A percentile compares a stretch with the other conserved stretches of the same genome.
Evolutionary conservation across 2,329 filamentous ascomycete species (phyloP).

Genomic region (Cladophialophora psammophila): DNA sequence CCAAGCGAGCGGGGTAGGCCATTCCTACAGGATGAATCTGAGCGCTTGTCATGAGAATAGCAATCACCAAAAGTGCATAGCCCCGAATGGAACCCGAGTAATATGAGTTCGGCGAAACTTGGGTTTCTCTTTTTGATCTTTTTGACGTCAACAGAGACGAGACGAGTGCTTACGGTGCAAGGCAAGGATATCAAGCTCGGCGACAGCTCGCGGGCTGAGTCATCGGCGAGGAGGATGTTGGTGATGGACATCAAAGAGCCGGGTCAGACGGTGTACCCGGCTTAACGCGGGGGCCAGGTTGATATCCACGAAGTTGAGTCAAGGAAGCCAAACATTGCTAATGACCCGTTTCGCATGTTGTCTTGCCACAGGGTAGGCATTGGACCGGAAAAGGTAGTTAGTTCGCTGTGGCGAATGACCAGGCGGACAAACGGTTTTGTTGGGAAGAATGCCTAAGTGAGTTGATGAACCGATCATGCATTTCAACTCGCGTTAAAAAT

Average conservation of each 20-base stretch:
- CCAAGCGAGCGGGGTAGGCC: too few relatives aligned
- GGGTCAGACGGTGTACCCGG: not conserved
- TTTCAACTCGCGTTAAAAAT: not conserved
- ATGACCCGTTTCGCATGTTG: not conserved
- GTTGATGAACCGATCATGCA: not conserved
- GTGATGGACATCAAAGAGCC: not conserved
- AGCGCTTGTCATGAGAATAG: too few relatives aligned
- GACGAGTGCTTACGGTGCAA: too few relatives aligned
- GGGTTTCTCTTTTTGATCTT: not conserved
- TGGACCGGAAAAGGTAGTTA: not conserved
- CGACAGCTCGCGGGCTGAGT: not conserved
- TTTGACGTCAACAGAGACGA: not conserved
- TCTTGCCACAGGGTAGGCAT: not conserved
- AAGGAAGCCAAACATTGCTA: not conserved
- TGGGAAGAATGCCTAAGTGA: not conserved
- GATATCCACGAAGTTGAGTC: not conserved
- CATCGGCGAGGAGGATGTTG: not conserved
- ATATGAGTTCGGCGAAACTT: too few relatives aligned
- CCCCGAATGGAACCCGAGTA: too few relatives aligned
- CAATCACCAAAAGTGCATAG: too few relatives aligned
- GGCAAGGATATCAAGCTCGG: too few relatives aligned
- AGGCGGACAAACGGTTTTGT: not conserved
- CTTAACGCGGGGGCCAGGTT: not conserved
- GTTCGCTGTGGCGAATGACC: not conserved
- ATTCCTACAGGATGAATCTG: too few relatives aligned